Evolutionary conservation across 805 yeast genomes (phyloP).

Genomic region (Vanderwaltozyma tropicalis): DNA sequence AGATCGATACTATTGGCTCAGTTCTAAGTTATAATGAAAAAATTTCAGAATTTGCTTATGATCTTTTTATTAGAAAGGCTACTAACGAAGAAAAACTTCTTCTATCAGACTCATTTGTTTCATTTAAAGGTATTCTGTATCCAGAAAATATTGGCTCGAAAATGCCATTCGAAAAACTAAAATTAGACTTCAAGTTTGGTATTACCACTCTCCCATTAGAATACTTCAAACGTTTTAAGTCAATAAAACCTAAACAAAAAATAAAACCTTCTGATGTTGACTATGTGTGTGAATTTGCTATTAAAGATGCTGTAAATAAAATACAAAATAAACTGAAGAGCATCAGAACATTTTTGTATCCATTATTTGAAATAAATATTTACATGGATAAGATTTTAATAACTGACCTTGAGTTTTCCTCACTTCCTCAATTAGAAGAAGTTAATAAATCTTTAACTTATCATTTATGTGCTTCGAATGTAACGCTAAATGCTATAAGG

Average conservation of each 20-base stretch:
- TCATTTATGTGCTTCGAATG: conserved; percentile 16
- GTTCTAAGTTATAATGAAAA: background rate
- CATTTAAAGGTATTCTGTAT: conserved; percentile 2
- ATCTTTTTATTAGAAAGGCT: background rate
- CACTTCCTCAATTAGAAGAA: conserved; percentile 11
- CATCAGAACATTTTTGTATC: background rate
- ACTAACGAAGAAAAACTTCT: background rate
- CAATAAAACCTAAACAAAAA: background rate
- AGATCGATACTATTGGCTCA: conserved; percentile 1
- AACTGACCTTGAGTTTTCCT: conserved; percentile 15
- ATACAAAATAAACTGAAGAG: conserved; percentile 4
- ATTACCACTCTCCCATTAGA: conserved; percentile 13
- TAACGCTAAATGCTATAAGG: conserved; percentile 21
- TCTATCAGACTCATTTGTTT: conserved; percentile 6
- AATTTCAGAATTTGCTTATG: background rate
- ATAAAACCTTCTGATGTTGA: background rate
- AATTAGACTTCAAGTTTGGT: conserved; percentile 16
- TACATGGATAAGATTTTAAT: conserved; percentile 17
- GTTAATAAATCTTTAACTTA: conserved; percentile 16
- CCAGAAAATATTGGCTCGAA: background rate
- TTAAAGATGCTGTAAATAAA: conserved; percentile 2
- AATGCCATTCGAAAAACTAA: conserved; percentile 7
- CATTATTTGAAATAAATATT: conserved; percentile 13
- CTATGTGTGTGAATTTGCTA: conserved; percentile 1
- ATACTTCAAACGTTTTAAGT: conserved; percentile 2